phyloP scores from a whole-genome alignment of 2,329 filamentous ascomycete genomes.

The Chrysosphaeria jannelii region DNA sequence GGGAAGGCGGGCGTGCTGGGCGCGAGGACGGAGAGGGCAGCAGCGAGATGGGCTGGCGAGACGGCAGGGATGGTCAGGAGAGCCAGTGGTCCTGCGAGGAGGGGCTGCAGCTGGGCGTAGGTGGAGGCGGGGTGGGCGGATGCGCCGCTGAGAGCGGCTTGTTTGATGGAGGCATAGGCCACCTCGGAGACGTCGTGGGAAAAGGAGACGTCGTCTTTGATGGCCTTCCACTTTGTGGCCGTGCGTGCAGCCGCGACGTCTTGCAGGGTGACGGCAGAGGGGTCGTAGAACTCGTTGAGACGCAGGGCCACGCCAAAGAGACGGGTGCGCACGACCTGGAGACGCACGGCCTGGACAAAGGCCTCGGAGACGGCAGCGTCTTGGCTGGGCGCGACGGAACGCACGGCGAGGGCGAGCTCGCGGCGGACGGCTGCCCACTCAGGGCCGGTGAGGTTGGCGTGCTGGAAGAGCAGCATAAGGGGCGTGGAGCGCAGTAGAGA shows the following conservation, averaged over 20 bases:
- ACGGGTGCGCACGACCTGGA: slow-evolving; percentile 66
- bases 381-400: slow-evolving; percentile 9
- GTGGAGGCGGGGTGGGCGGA: slow-evolving; percentile 10
- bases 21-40: slow-evolving; percentile 47
- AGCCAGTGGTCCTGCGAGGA: slow-evolving; percentile 58
- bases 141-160: slow-evolving; percentile 7
- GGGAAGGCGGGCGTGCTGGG: slow-evolving; percentile 46
- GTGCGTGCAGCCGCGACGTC: slow-evolving; percentile 4
- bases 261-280: slow-evolving; percentile 9
- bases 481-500: slow-evolving; percentile 66
- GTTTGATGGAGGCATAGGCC: slow-evolving; percentile 13
- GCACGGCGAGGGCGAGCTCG: slow-evolving; percentile 24
- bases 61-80: slow-evolving; percentile 55
- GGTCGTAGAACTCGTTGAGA: slow-evolving; percentile 57
- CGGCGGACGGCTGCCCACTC: slow-evolving; percentile 47
- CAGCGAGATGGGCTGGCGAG: slow-evolving; percentile 56
- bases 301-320: slow-evolving; percentile 68
- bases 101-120: slow-evolving; percentile 33
- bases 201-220: no score
- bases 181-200: slow-evolving; percentile 22
- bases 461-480: slow-evolving; percentile 54
- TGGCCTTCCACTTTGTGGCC: slow-evolving; percentile 9
- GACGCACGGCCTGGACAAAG: slow-evolving; percentile 30
- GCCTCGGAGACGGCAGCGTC: slow-evolving; percentile 9
- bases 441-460: slow-evolving; percentile 36